Base-by-base conservation (phyloP, 2,329 filamentous ascomycete genomes). In the Trichoderma gracile region DNA sequence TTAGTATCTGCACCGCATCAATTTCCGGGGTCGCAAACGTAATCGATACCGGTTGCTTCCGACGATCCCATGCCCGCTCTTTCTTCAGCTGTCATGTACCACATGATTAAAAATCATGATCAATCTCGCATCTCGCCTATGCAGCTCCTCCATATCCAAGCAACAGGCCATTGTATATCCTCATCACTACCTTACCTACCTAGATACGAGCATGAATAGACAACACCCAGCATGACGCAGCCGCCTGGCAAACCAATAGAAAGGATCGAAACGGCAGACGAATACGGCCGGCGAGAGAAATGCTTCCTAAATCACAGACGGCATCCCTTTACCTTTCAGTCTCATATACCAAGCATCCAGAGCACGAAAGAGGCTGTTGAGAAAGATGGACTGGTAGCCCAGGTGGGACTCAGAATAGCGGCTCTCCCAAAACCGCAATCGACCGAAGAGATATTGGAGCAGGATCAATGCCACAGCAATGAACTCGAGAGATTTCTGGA, bases 261-360 rank as follows among this genome's bases (percentile, higher is more conserved):
- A 10, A 12, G 54, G 5, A 38, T n/a, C 9, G 68, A 68, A 45
- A 59, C 66, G 5, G 71, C 67, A 2, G 68, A 67, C 21, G 67
- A 71, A 21, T 76, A 75, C 43, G 75, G 70, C 10, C 69, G 67
- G 23, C 52, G 59, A 21, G 67, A 72, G 5, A 47, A 49, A 15
- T 77, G 73, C 58, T 75, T 77, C 33, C 50, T 43, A 21, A 62
- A 73, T 45, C 66, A 76, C 33, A 66, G 25, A 40, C 64, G 38
- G 1, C n/a, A 58, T 2, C 73, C 71, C 0, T 78, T 73, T 60
- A 67, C 69, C n/a, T 71, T 74, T n/a, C 21, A 64, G 15, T 65
- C 72, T 21, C 67, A 70, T n/a, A 38, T 72, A 19, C 23, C 40
- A 4, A 64, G 63, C 8, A 63, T 77, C 23, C 64, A 66, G 53